These are phyloP conservation scores for Lichtheimia ramosa DNA, from an alignment of 371 early-diverging fungal species.

Conservation along the genomic window DNA sequence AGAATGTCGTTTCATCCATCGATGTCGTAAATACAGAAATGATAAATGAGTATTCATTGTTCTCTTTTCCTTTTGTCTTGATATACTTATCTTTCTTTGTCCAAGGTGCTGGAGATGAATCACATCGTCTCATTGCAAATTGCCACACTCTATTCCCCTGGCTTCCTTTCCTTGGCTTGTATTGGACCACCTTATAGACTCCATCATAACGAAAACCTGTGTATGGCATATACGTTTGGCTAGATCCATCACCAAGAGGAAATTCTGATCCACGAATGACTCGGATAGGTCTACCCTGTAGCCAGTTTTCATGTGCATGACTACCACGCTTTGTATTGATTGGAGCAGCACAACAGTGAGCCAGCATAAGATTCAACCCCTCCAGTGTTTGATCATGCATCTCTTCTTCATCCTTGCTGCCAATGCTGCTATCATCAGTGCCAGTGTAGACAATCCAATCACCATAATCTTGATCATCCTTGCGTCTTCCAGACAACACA, in stretches of 20 bases:
- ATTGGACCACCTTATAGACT: constrained; percentile 61
- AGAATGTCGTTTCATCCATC: not conserved
- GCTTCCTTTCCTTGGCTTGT: constrained; percentile 56
- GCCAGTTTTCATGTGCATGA: constrained; percentile 80
- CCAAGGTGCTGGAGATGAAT: constrained; percentile 66
- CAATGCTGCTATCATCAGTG: constrained; percentile 41
- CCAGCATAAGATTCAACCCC: constrained; percentile 1
- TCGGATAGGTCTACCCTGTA: constrained; percentile 69
- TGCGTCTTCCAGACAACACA: constrained; percentile 52
- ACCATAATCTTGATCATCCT: constrained; percentile 59
- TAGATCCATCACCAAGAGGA: not conserved
- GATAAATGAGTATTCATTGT: no score
- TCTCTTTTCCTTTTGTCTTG: no score
- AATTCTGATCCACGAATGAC: constrained; percentile 1
- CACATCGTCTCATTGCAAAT: constrained; percentile 62
- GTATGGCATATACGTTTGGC: constrained; percentile 12
- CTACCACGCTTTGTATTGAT: constrained; percentile 66
- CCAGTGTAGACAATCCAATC: constrained; percentile 61
- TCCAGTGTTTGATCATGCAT: not conserved
- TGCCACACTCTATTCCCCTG: constrained; percentile 46
- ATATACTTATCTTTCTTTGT: constrained; percentile 31
- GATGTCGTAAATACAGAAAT: not conserved
- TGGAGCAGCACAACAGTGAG: not conserved
- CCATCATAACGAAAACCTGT: constrained; percentile 69
- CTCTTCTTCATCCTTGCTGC: constrained; percentile 5